Base-by-base conservation (phyloP, 208 protist genomes). In the Entamoeba dispar region DNA sequence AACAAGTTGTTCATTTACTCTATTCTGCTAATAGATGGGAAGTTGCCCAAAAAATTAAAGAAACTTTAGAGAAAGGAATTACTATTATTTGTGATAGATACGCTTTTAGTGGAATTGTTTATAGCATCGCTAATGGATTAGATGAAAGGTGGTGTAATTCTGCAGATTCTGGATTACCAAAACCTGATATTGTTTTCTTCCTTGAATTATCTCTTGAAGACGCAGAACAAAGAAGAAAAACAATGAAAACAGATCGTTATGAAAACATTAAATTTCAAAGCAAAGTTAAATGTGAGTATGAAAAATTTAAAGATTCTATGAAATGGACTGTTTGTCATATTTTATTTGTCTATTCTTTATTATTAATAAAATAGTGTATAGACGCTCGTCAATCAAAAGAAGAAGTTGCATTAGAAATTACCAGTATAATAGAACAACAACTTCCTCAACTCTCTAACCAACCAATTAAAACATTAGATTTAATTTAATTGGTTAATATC, bases 1-100 rank as follows among this genome's bases (percentile, higher is more conserved):
- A 86, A 12, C 34, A 57, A 57, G 91, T 31, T 19, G 47, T 93
- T 92, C 92, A 93, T 57, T 47, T 43, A 50, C 19, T 93, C 0
- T 93, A 92, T 49, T 49, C 77, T 27, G 51, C n/a, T n/a, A 93
- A 93, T 50, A 6, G 92, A 92, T 92, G 52, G 92, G 91, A 93
- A 92, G 92, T 69, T 3, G 52, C 34, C 3, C 10, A 91, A 51
- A 47, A 49, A 1, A 49, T 92, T 50, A 31, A 49, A 55, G n/a
- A 93, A 43, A 43, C 12, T 43, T 31, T 93, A 47, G 10, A 92
- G 12, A 14, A 47, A 22, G 92, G 92, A 49, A 92, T 49, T n/a
- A 92, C 86, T 17, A 5, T 93, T 61, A n/a, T 93, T 61, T 93
- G 92, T 27, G 93, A 93, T 50, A 92, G 92, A 49, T 93, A 93